Conservation (phyloP, 129 eudicot species). For the Escallonia rubra region DNA sequence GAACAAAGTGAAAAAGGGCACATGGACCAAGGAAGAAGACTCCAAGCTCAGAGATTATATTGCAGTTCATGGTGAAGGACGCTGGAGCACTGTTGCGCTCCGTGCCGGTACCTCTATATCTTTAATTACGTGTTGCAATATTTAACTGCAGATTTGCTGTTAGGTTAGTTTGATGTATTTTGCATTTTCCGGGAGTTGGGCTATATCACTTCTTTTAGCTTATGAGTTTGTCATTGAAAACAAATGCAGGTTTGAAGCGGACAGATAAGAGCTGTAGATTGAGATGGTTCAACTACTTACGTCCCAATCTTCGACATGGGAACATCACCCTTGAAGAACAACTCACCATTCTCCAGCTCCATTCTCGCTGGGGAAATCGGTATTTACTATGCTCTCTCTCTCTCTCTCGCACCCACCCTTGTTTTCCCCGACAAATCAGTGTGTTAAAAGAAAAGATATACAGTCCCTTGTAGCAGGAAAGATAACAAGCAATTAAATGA, state of each 20-base stretch:
- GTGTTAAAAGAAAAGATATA: no score
- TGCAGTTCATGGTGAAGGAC: neutral
- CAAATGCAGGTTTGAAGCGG: slow-evolving; percentile 44
- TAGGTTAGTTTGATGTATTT: no score
- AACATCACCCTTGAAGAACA: slow-evolving; percentile 58
- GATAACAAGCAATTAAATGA: no score
- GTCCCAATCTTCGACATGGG: slow-evolving; percentile 55
- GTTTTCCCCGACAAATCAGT: no score
- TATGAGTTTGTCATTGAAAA: neutral
- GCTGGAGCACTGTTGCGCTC: neutral
- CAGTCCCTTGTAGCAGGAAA: no score
- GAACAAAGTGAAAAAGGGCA: neutral
- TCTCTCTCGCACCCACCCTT: neutral
- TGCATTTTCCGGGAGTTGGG: neutral
- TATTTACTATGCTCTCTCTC: neutral
- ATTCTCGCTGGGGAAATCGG: slow-evolving; percentile 64
- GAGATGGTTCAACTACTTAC: slow-evolving; percentile 60
- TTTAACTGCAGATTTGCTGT: neutral
- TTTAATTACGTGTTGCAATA: no score
- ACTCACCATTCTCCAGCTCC: slow-evolving; percentile 51
- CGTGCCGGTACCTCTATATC: neutral
- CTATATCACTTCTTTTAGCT: no score
- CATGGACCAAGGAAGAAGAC: neutral
- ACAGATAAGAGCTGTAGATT: slow-evolving; percentile 63
- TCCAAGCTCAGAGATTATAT: neutral